phyloP scores from a whole-genome alignment of 352 stramenopile species.

The Pythium monospermum region DNA sequence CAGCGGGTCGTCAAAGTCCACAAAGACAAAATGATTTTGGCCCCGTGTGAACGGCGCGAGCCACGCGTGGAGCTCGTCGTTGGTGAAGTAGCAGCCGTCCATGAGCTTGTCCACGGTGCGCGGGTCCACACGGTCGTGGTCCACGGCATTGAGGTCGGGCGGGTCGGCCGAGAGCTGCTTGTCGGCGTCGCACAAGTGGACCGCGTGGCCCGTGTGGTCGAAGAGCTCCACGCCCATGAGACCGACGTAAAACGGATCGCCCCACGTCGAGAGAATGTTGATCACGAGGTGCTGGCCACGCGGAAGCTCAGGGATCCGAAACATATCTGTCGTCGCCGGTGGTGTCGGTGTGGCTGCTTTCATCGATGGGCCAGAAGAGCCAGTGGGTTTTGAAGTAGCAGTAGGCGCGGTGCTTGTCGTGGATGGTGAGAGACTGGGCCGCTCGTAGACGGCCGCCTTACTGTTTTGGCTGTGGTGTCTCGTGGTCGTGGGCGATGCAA shows the following conservation, averaged over 20 bases:
- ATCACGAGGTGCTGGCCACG: constrained; percentile 66
- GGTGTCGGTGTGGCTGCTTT: no score
- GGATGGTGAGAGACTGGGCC: no score
- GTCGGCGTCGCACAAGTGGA: constrained; percentile 56
- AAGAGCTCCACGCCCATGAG: constrained; percentile 89
- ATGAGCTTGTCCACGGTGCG: constrained; percentile 86
- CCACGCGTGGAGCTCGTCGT: constrained; percentile 87
- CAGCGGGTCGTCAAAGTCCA: constrained; percentile 73
- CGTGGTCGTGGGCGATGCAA: neutral
- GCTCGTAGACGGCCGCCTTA: no score
- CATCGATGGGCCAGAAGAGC: no score
- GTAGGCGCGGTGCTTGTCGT: no score
- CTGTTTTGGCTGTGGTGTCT: neutral
- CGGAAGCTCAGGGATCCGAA: constrained; percentile 71
- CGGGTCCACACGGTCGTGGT: constrained; percentile 67
- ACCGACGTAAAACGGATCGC: constrained; percentile 89
- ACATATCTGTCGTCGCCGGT: constrained; percentile 26
- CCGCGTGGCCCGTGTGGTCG: constrained; percentile 64
- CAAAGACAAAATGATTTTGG: constrained; percentile 73
- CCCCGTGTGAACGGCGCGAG: constrained; percentile 76
- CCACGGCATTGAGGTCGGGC: constrained; percentile 77
- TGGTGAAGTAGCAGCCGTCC: constrained; percentile 85
- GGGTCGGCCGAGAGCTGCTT: constrained; percentile 75
- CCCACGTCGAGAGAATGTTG: constrained; percentile 86
- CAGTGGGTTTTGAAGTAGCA: no score